phyloP scores from a whole-genome alignment of 2,329 filamentous ascomycete genomes.

The Aspergillus sp. region DNA sequence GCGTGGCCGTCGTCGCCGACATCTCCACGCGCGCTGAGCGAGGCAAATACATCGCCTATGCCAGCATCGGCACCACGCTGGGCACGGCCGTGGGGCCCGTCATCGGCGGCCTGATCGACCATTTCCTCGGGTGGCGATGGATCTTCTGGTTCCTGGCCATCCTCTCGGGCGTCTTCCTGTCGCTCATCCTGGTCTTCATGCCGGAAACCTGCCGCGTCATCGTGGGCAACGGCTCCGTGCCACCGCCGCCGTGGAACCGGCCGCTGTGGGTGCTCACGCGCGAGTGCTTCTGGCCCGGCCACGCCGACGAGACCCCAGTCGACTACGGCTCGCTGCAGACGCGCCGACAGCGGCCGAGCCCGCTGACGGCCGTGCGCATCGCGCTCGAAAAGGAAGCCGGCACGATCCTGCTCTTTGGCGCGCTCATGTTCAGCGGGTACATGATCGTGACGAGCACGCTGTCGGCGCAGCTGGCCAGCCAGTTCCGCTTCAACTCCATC shows the following conservation, averaged over 20 bases:
- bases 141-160: conserved; percentile 71
- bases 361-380: conserved; percentile 27
- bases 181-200: conserved; percentile 55
- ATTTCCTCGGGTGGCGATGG: conserved; percentile 66
- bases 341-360: conserved; percentile 16
- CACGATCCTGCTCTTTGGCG: conserved; percentile 33
- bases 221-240: conserved; percentile 34
- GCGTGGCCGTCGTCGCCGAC: conserved; percentile 70
- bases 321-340: conserved; percentile 13
- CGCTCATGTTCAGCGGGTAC: conserved; percentile 45
- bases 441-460: conserved; percentile 45
- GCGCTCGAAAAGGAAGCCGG: conserved; percentile 33
- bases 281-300: not conserved
- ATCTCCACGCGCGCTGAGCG: conserved; percentile 67
- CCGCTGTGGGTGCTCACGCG: conserved; percentile 12
- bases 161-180: conserved; percentile 40
- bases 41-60: conserved; percentile 70
- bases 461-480: conserved; percentile 40
- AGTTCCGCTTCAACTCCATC: conserved; percentile 21
- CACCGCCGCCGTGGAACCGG: conserved; percentile 23
- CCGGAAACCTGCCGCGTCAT: conserved; percentile 50
- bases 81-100: conserved; percentile 56
- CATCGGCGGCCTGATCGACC: conserved; percentile 62
- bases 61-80: conserved; percentile 57
- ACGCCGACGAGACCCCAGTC: not conserved